Conservation (phyloP, 305 asterid species). For the Plantago coronopus region DNA sequence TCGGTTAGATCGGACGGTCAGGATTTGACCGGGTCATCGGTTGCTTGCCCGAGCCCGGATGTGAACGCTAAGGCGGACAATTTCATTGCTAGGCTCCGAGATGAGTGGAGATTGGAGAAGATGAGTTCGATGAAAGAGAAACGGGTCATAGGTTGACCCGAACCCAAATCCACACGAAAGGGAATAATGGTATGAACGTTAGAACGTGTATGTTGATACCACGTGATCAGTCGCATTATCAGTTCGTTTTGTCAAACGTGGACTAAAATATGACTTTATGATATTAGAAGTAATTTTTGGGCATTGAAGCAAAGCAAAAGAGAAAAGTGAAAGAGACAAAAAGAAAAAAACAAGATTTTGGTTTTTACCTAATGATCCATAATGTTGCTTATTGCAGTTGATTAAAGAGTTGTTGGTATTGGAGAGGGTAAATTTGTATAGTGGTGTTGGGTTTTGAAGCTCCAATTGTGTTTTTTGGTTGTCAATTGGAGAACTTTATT, state of each 20-base stretch:
- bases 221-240: too few relatives aligned
- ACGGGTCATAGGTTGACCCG: conserved; percentile 24
- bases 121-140: conserved; percentile 52
- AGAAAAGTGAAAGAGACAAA: conserved; percentile 17
- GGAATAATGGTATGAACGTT: too few relatives aligned
- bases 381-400: too few relatives aligned
- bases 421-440: conserved; percentile 6
- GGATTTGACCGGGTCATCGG: conserved; percentile 48
- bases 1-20: conserved; percentile 50
- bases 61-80: conserved; percentile 69
- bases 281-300: too few relatives aligned
- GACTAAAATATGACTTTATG: too few relatives aligned
- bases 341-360: not conserved
- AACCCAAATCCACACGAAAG: not conserved
- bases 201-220: too few relatives aligned
- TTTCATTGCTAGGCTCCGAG: conserved; percentile 70
- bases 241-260: too few relatives aligned
- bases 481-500: conserved; percentile 21
- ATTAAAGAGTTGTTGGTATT: conserved; percentile 1
- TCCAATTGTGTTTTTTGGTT: conserved; percentile 31
- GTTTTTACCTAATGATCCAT: conserved; percentile 2
- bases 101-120: conserved; percentile 78
- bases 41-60: conserved; percentile 83
- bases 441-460: conserved; percentile 18
- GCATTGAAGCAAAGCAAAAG: conserved; percentile 17